Evolutionary conservation across 2,329 filamentous ascomycete species (phyloP).

Genomic region (Penicillium sp.): DNA sequence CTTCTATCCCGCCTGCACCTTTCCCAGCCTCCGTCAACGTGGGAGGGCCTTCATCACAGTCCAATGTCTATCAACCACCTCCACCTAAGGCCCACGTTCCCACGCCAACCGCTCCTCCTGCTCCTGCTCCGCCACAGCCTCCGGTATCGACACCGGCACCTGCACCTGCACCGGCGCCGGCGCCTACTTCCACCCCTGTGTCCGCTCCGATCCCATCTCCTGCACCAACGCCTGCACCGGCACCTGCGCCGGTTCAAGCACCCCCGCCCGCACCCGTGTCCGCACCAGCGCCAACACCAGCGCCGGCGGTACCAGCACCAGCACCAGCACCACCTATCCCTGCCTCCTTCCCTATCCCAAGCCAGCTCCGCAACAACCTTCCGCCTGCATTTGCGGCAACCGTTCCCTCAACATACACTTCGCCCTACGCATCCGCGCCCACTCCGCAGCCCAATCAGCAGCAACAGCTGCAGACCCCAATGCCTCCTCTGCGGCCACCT

Average conservation of each 20-base stretch:
- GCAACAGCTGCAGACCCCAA: conserved; percentile 29
- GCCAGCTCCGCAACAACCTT: conserved; percentile 38
- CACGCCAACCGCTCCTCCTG: conserved; percentile 8
- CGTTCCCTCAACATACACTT: conserved; percentile 39
- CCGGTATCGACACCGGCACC: conserved; percentile 11
- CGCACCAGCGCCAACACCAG: conserved; percentile 13
- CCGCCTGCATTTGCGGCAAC: conserved; percentile 40
- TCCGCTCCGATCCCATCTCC: conserved; percentile 20
- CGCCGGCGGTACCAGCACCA: conserved; percentile 12
- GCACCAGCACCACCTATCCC: conserved; percentile 18
- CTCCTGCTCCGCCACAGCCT: conserved; percentile 18
- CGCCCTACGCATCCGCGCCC: conserved; percentile 41
- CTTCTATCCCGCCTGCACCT: conserved; percentile 34
- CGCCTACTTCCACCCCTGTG: conserved; percentile 18
- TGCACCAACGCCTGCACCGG: conserved; percentile 5
- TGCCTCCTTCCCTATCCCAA: conserved; percentile 35
- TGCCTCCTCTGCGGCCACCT: conserved; percentile 20
- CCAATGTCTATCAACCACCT: conserved; percentile 24
- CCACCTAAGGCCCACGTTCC: conserved; percentile 20
- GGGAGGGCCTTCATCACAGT: conserved; percentile 24
- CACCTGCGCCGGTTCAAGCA: conserved; percentile 12
- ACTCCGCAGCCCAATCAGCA: conserved; percentile 33
- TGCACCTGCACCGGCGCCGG: conserved; percentile 12
- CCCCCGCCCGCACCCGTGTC: conserved; percentile 13
- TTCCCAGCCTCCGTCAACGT: conserved; percentile 30